Base-by-base conservation (phyloP, 352 stramenopile species). In the Globisporangium cylindrosporum region DNA sequence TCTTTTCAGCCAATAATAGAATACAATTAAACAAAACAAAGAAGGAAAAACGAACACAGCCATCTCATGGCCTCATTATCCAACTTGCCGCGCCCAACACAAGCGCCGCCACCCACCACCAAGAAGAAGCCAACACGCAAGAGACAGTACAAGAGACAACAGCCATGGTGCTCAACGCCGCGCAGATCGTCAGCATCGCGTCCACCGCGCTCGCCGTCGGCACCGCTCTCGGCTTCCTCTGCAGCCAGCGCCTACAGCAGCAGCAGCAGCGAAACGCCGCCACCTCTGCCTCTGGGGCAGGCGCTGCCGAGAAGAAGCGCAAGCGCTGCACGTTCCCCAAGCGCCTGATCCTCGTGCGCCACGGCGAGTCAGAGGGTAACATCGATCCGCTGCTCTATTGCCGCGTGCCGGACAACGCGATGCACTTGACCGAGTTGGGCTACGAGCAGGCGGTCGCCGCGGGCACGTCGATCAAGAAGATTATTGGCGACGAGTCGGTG, bases 331-430 rank as follows among this genome's bases (percentile, higher is more conserved):
- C 64, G 24, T 79, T 88, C 55, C 89, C 89, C 5, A 91, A 92
- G 59, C 81, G 82, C 12, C 73, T 97, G 24, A 94, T 97, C 66
- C 74, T 97, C 57, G 81, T 97, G 70, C 86, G 88, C 49, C 89
- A 95, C 72, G 88, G 89, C 59, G 64, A 97, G 71, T 93, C 82
- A 22, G 84, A 95, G 65, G 89, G 89, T 49, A 97, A 97, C 67
- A 89, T 95, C 54, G 85, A 94, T 73, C 86, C 86, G 59, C 74
- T 83, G 29, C 64, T 92, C 27, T 97, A 97, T 49, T 78, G 76
- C 34, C 76, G 75, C 34, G 84, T 93, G 18, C 86, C 88, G 0
- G 88, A 97, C 72, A 93, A 94, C 60, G 81, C 81, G 43, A 94
- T 95, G 80, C 87, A 92, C 61, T 66, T 97, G 48, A 97, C 89